Evolutionary conservation across 306 rosid species (phyloP).

Genomic region (Datisca glomerata): DNA sequence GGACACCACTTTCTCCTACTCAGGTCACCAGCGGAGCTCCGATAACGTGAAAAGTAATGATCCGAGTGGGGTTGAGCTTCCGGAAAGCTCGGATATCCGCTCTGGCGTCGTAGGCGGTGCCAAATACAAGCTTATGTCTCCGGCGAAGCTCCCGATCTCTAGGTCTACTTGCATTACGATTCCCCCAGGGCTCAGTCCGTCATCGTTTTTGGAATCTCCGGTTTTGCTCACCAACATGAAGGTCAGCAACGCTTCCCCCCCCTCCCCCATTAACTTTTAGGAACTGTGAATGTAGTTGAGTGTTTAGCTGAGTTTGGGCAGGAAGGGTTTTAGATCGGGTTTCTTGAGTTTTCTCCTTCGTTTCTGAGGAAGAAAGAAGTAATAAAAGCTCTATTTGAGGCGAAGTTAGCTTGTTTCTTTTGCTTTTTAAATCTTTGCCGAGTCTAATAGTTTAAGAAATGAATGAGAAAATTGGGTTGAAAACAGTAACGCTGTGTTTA

Average conservation of each 20-base stretch:
- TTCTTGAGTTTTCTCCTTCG: too few species aligned
- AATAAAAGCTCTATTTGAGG: too few species aligned
- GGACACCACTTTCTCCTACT: conserved; percentile 29
- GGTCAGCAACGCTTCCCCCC: conserved; percentile 24
- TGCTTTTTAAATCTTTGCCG: too few species aligned
- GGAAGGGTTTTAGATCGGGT: not conserved
- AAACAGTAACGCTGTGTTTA: too few species aligned
- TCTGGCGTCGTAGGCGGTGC: conserved; percentile 29
- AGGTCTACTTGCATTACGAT: conserved; percentile 68
- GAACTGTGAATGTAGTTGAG: too few species aligned
- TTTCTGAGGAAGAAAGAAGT: too few species aligned
- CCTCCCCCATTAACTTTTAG: conserved; percentile 4
- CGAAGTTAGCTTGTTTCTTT: too few species aligned
- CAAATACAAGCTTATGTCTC: conserved; percentile 78
- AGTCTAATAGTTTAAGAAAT: too few species aligned
- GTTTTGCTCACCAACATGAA: conserved; percentile 80
- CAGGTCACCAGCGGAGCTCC: conserved; percentile 12
- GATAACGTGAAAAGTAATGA: conserved; percentile 14
- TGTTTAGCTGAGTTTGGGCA: not conserved
- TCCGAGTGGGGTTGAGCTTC: conserved; percentile 19
- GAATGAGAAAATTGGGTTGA: too few species aligned
- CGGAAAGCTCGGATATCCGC: conserved; percentile 4
- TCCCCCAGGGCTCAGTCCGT: conserved; percentile 79
- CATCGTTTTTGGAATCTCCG: conserved; percentile 86
- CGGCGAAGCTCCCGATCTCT: conserved; percentile 98